These are phyloP conservation scores for Penicillium olsonii DNA, from an alignment of 2,329 filamentous ascomycete genomes.

Conservation along the genomic window DNA sequence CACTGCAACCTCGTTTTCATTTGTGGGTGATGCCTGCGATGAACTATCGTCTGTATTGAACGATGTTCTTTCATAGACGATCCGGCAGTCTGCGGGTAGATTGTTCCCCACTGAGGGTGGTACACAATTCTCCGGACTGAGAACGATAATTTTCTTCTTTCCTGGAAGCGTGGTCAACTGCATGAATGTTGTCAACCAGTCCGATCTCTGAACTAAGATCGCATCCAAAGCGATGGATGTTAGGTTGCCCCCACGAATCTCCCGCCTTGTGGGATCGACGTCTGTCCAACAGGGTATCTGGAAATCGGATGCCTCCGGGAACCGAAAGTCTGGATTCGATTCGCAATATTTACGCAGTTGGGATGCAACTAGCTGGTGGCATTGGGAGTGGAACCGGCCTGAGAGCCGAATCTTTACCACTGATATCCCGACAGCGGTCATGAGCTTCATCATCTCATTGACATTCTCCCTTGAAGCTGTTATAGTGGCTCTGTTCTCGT, in stretches of 20 bases:
- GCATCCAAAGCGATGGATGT: not conserved
- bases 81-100: not conserved
- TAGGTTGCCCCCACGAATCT: not conserved
- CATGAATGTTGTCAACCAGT: not conserved
- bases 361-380: conserved; percentile 14
- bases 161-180: not conserved
- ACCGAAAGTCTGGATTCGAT: conserved; percentile 29
- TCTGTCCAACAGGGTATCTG: conserved; percentile 19
- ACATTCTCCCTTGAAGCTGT: not conserved
- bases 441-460: not conserved
- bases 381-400: not conserved
- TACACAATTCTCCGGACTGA: conserved; percentile 13
- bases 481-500: not conserved
- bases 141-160: not conserved
- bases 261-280: not conserved
- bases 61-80: not conserved
- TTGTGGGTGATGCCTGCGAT: not conserved
- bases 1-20: conserved; percentile 32
- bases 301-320: conserved; percentile 33
- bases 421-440: not conserved
- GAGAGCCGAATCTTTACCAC: not conserved
- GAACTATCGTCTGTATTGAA: not conserved
- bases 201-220: not conserved
- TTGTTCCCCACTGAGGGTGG: conserved; percentile 12
- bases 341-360: conserved; percentile 31